Evolutionary conservation across 2,329 filamentous ascomycete species (phyloP).

Genomic region (Diaporthe velutina): DNA sequence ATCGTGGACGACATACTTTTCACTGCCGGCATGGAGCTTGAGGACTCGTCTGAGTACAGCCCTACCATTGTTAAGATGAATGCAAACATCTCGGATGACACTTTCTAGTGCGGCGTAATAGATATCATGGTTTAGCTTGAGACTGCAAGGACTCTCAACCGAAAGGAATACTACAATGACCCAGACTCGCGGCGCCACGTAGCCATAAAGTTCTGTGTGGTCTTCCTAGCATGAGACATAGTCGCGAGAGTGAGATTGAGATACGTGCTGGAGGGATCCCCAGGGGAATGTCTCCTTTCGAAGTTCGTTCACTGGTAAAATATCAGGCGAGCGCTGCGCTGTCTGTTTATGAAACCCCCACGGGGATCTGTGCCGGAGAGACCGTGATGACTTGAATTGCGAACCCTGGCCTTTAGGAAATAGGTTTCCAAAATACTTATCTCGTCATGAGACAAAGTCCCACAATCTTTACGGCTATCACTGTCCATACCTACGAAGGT

Average conservation of each 20-base stretch:
- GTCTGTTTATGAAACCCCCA: background rate
- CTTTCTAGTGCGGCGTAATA: conserved; percentile 58
- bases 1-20: conserved; percentile 86
- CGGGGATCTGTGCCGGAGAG: background rate
- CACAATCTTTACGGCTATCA: no score
- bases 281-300: background rate
- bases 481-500: background rate
- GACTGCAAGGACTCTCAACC: background rate
- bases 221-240: background rate
- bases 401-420: background rate
- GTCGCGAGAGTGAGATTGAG: background rate
- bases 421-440: background rate
- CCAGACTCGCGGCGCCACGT: background rate
- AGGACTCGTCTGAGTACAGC: conserved; percentile 70
- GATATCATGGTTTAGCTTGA: background rate
- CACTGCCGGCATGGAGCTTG: conserved; percentile 76
- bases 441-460: background rate
- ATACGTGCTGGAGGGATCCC: background rate
- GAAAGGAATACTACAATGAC: background rate
- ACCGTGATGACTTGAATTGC: background rate
- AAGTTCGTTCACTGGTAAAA: background rate
- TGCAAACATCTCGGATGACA: conserved; percentile 72
- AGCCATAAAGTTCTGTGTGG: background rate
- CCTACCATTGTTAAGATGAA: conserved; percentile 76
- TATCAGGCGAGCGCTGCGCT: background rate